Base-by-base conservation (phyloP, 352 stramenopile genomes). In the Pythium utonaiense region DNA sequence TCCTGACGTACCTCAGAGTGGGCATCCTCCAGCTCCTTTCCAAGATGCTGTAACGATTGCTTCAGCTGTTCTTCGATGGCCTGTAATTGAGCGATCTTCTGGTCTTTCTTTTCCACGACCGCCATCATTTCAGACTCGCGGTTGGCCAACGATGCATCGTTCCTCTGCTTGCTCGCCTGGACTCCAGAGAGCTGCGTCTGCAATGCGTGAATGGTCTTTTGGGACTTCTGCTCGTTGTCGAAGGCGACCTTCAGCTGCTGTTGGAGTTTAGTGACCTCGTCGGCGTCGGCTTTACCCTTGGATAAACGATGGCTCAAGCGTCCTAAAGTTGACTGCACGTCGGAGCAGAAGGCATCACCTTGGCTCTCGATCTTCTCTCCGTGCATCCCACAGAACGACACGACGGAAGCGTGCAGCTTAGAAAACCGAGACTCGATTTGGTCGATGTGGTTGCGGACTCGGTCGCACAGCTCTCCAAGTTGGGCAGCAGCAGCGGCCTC, bases 21-120 rank as follows among this genome's bases (percentile, higher is more conserved):
- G 5, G 74, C 69, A 27, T 78, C 69, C 33, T 86, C 74, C 21
- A 89, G 63, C 38, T 89, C 71, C 6, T 71, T 66, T 2, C 75
- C 69, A 0, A 91, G 74, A 17, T 79, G 64, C 28, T 72, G 66
- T 31, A 80, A 60, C 27, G 70, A 77, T 27, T 65, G 44, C 55
- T 74, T 76, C 27, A 80, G 45, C 49, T 78, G 38, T 12, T 57
- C 47, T 34, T 74, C 58, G 7, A 48, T 73, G 1, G 57, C 60
- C 53, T 84, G 58, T 9, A 81, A 53, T 0, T 62, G 63, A 0
- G 27, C 36, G 14, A 84, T 78, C 21, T 50, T 42, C 3, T 33
- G 53, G 19, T 79, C 67, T 14, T 65, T 65, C 21, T 64, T 69
- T 16, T 74, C 55, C 13, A 80, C 41, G 2, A 52, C 22, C 3